Base-by-base conservation (phyloP, 2,329 filamentous ascomycete species). In the Alternaria tenuissima region DNA sequence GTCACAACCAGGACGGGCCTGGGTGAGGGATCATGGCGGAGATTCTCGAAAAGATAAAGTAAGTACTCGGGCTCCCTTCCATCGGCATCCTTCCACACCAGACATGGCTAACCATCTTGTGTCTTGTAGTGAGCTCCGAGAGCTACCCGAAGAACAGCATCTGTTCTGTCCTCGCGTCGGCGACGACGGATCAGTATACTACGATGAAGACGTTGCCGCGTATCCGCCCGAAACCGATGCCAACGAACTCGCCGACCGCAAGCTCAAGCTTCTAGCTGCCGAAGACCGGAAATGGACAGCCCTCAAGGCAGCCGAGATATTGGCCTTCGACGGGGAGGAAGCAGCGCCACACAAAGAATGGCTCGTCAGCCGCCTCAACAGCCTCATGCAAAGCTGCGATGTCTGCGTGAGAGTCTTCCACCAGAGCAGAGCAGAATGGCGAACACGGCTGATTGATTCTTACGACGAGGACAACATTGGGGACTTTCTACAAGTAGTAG, bases 391-490 rank as follows among this genome's bases (percentile, higher is more conserved):
- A 36, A 77, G 76, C 52, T 85, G 83, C 66, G 82, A 84, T 61
- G 78, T 84, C 63, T 85, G 83, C 68, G 78, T 84, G 30, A 78
- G 82, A 18, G 77, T 82, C 26, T 85, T 81, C 58, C 81, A 85
- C 67, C 79, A 81, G 49, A 76, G 77, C 7, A 72, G 82, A 41
- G 68, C 69, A 4, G 76, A 80, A 52, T 76, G 84, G 68, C 77
- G 74, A 46, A 69, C 73, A 16, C 72, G 70, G 18, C 72, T 85
- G 28, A 74, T 81, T 55, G 76, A 78, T 66, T 64, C 80, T 32
- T 84, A 81, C 62, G 78, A 81, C 36, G 74, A 78, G 12, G 80
- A 83, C 0, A 79, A 82, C 42, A 81, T 84, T 8, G 64, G 64
- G 8, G 62, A 66, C 0, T 85, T 85, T 67, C 75, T 84, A 66